These are phyloP conservation scores for Pseudopediastrum boryanum DNA, from an alignment of 139 green algal species.

Conservation along the genomic window DNA sequence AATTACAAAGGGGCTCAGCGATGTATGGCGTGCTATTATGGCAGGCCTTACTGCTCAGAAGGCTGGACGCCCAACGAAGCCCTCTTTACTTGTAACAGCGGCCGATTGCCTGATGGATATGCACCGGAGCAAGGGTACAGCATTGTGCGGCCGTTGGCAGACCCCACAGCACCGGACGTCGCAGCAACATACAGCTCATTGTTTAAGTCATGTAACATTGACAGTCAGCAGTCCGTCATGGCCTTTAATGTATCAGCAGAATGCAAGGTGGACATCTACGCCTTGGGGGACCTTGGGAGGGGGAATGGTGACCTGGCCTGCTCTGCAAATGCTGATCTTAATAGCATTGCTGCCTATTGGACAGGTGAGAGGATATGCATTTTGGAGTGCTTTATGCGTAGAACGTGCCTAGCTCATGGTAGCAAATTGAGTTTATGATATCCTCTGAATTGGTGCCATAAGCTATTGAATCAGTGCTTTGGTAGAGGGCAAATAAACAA, in stretches of 20 bases:
- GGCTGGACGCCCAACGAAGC: constrained; percentile 33
- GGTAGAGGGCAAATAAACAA: no score
- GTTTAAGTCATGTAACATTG: constrained; percentile 30
- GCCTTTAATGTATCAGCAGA: constrained; percentile 38
- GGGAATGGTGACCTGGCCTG: constrained; percentile 26
- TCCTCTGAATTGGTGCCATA: no score
- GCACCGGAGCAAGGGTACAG: constrained; percentile 29
- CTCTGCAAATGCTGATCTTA: constrained; percentile 24
- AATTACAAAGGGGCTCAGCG: constrained; percentile 26
- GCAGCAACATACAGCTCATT: constrained; percentile 23
- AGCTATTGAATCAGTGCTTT: no score
- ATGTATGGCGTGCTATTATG: constrained; percentile 42
- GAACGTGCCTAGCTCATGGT: no score
- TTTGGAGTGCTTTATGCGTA: no score
- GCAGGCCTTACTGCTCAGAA: constrained; percentile 37
- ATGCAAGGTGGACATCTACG: constrained; percentile 33
- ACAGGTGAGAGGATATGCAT: constrained; percentile 25
- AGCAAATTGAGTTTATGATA: no score
- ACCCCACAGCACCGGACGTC: constrained; percentile 5
- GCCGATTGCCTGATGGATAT: constrained; percentile 26
- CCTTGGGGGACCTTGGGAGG: constrained; percentile 32
- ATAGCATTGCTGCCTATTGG: constrained; percentile 28
- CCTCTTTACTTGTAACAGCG: constrained; percentile 34
- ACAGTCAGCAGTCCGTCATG: not conserved
- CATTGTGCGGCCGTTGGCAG: constrained; percentile 21